A percentile compares a stretch with the other conserved stretches of the same genome.
These are phyloP conservation scores for Cicer pinnatifidum DNA, from an alignment of 306 rosid genomes.

Conservation along the genomic window DNA sequence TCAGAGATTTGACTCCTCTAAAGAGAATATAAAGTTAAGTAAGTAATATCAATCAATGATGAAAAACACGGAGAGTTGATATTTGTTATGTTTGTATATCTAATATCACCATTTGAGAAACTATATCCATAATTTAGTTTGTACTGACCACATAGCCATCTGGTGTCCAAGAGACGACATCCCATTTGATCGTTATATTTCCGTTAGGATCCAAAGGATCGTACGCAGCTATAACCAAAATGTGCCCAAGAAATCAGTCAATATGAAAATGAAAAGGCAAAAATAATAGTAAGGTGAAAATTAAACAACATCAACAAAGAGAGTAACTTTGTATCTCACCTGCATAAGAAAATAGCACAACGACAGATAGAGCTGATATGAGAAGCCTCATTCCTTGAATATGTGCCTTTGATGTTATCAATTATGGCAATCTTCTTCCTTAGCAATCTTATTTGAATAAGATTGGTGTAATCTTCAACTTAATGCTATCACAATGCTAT, in stretches of 20 bases:
- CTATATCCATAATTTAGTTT: background rate
- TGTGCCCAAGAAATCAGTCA: constrained; percentile 25
- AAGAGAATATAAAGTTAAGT: background rate
- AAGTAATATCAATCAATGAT: background rate
- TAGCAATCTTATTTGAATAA: constrained; percentile 26
- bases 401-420: constrained; percentile 35
- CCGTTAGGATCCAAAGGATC: constrained; percentile 99
- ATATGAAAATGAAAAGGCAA: background rate
- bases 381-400: constrained; percentile 59
- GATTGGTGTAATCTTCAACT: constrained; percentile 39
- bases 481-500: constrained; percentile 37
- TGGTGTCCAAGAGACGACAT: constrained; percentile 92
- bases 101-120: background rate
- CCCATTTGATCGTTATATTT: constrained; percentile 93
- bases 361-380: constrained; percentile 50
- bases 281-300: background rate
- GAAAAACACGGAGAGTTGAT: background rate
- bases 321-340: constrained; percentile 48
- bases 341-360: constrained; percentile 60
- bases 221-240: constrained; percentile 64
- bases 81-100: background rate
- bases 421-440: constrained; percentile 18
- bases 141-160: constrained; percentile 89
- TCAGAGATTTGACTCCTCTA: background rate
- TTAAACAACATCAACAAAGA: constrained; percentile 2